Evolutionary conservation across 306 rosid genomes (phyloP).

Genomic region (Cotoneaster glaucophyllus): DNA sequence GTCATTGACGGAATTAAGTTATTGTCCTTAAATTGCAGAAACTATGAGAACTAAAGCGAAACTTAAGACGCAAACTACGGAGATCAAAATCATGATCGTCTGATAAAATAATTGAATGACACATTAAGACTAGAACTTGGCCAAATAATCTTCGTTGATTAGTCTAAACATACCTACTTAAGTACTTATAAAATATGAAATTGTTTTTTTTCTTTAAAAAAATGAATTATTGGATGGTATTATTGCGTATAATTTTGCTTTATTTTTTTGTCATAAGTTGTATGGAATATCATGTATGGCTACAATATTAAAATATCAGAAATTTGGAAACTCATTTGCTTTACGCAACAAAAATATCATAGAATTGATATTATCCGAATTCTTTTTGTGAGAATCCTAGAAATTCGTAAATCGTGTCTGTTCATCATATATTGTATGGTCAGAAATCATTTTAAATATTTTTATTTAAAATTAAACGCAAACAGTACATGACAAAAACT

Average conservation of each 20-base stretch:
- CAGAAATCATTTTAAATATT: too few relatives aligned
- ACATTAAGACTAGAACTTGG: background rate
- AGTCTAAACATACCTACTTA: background rate
- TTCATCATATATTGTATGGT: accelerated
- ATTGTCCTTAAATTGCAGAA: too few relatives aligned
- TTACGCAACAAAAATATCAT: background rate
- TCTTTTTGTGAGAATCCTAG: accelerated
- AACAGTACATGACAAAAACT: accelerated
- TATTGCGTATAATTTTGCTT: background rate
- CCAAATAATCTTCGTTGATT: background rate
- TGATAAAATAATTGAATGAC: background rate
- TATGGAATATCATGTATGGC: background rate
- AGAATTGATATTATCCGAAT: background rate
- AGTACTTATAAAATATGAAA: background rate
- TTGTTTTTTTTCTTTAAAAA: background rate
- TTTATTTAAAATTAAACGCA: too few relatives aligned
- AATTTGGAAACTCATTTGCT: background rate
- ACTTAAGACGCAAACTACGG: too few relatives aligned
- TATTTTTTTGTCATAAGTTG: background rate
- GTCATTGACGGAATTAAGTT: too few relatives aligned
- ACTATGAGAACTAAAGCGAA: background rate
- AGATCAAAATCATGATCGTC: too few relatives aligned
- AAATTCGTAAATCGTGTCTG: accelerated
- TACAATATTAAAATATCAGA: background rate
- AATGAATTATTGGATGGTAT: background rate